phyloP scores from a whole-genome alignment of 768 basidiomycete genomes.

The Zangia roseola region DNA sequence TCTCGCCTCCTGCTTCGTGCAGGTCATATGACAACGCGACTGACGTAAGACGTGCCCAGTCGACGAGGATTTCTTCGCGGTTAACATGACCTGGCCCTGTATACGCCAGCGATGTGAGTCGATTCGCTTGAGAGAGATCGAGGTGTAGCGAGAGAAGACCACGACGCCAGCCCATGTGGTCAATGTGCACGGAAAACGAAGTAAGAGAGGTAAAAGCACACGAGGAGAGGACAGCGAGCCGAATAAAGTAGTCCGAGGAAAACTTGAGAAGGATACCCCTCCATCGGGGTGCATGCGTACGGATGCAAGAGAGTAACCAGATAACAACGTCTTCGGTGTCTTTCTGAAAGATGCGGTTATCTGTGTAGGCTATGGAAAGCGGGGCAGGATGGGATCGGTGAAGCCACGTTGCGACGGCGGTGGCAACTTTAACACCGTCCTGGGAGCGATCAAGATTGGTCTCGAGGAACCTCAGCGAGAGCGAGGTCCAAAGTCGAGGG shows the following conservation, averaged over 20 bases:
- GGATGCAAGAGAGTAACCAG: slow-evolving; percentile 20
- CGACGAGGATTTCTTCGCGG: slow-evolving; percentile 22
- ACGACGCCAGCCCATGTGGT: slow-evolving; percentile 29
- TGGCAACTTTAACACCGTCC: slow-evolving; percentile 14
- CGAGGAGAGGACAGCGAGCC: slow-evolving; percentile 16
- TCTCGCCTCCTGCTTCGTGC: slow-evolving; percentile 26
- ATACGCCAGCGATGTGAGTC: slow-evolving; percentile 22
- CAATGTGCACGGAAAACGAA: slow-evolving; percentile 23
- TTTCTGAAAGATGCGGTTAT: slow-evolving; percentile 25
- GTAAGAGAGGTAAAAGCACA: slow-evolving; percentile 22
- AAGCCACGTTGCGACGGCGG: slow-evolving; percentile 24
- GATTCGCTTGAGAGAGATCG: slow-evolving; percentile 17
- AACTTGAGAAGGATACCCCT: slow-evolving; percentile 26
- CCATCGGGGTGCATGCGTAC: slow-evolving; percentile 21
- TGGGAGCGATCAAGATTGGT: slow-evolving; percentile 19
- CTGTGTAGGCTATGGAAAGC: slow-evolving; percentile 26
- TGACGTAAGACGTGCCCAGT: slow-evolving; percentile 26
- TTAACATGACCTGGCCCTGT: slow-evolving; percentile 24
- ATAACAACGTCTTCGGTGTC: slow-evolving; percentile 22
- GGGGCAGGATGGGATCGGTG: slow-evolving; percentile 18
- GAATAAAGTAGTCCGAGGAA: slow-evolving; percentile 27
- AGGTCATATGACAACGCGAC: slow-evolving; percentile 24
- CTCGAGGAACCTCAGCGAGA: slow-evolving; percentile 25
- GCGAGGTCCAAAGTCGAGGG: slow-evolving; percentile 26
- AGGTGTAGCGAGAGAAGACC: slow-evolving; percentile 19